Base-by-base conservation (phyloP, 1,284 basidiomycete genomes). In the Ceratobasidium theobromae region DNA sequence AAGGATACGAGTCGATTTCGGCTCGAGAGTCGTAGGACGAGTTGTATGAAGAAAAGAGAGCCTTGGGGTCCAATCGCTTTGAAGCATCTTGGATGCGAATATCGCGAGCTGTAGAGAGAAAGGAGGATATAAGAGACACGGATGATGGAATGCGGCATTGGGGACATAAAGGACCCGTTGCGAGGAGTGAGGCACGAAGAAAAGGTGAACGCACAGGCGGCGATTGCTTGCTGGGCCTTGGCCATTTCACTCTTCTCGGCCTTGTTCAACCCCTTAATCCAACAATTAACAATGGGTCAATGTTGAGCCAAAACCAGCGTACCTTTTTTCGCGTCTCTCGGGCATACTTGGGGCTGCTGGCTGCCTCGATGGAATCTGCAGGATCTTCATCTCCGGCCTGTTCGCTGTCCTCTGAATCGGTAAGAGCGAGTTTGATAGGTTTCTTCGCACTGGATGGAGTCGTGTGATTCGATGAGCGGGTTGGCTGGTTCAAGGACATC, bases 1-100 rank as follows among this genome's bases (percentile, higher is more conserved):
- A 58, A 16, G 55, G 55, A n/a, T 58, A 58, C 27, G 55, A 58
- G 55, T 58, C 55, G 30, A 58, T 58, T 25, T 58, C 55, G 28
- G 25, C 43, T 28, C 43, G 53, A 46, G 11, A n/a, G 23, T 25
- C 25, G 21, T 33, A 30, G 9, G 51, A 53, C 14, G 55, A 9
- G 27, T 4, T 41, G 35, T 45, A 46, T 6, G 18, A 28, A 43
- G 25, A 27, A n/a, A 58, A 48, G n/a, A 32, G 35, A 4, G 55
- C 27, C 35, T 58, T 58, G 43, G 40, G 41, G 28, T 58, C 55
- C n/a, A 58, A 33, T 12, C 55, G 55, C 35, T 58, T 58, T 5
- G 55, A 46, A 18, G 55, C 43, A 32, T 58, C 28, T 8, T 32
- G 55, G 21, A 58, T 48, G 18, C 25, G 18, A 18, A 45, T 45